Conservation (phyloP, 2,329 filamentous ascomycete genomes). For the Penicillium sp. region DNA sequence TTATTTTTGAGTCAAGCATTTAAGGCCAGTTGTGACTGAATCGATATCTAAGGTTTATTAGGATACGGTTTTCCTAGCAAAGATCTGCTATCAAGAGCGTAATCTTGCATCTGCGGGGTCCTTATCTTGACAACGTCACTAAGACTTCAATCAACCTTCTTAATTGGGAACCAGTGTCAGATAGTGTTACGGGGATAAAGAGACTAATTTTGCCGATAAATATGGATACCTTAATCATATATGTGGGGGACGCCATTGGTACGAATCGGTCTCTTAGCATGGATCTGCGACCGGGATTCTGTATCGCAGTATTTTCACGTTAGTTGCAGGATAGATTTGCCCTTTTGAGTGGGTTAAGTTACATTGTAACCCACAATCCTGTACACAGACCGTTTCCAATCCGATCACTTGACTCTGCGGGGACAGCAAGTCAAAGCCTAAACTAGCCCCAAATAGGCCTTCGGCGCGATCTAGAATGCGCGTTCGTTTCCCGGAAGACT, state of each 20-base stretch:
- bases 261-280: background rate
- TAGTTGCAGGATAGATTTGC: slow-evolving; percentile 1
- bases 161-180: background rate
- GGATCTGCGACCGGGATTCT: background rate
- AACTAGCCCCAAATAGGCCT: background rate
- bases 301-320: background rate
- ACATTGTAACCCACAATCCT: background rate
- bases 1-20: background rate
- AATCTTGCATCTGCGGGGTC: background rate
- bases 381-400: background rate
- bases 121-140: background rate
- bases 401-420: background rate
- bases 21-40: background rate
- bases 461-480: background rate
- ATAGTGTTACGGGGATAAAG: background rate
- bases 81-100: background rate
- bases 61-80: background rate
- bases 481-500: background rate
- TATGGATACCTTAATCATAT: background rate
- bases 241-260: background rate
- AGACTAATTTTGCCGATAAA: background rate
- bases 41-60: background rate
- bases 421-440: background rate
- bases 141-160: background rate
- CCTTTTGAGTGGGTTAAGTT: slow-evolving; percentile 1